Evolutionary conservation across 169 alveolate genomes (phyloP).

Genomic region (Sarcocystis neurona): DNA sequence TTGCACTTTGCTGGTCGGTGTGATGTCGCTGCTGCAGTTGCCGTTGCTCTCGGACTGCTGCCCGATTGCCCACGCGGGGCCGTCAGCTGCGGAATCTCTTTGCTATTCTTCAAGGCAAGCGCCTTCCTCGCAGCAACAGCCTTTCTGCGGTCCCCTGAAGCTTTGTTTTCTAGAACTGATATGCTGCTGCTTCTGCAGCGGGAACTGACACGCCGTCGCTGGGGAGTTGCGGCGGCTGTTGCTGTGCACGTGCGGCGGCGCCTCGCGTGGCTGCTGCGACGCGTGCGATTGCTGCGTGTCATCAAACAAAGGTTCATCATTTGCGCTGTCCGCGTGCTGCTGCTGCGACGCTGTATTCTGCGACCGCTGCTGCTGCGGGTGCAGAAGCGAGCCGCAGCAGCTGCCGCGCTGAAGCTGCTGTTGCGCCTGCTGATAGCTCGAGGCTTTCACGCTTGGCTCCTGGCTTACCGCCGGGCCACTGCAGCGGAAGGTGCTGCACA

Average conservation of each 20-base stretch:
- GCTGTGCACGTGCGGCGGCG: slow-evolving; percentile 13
- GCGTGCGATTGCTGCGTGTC: slow-evolving; percentile 20
- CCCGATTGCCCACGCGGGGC: slow-evolving; percentile 35
- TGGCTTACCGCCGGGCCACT: neutral
- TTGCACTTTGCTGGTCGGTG: too few relatives aligned
- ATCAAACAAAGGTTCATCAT: slow-evolving; percentile 15
- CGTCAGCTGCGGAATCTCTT: slow-evolving; percentile 38
- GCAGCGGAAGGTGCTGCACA: neutral
- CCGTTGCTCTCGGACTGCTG: slow-evolving; percentile 35
- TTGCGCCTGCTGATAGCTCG: neutral
- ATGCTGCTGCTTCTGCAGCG: neutral
- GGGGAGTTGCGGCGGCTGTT: slow-evolving; percentile 40
- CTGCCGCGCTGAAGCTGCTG: slow-evolving; percentile 4
- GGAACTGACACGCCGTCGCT: slow-evolving; percentile 28
- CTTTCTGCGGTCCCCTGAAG: slow-evolving; percentile 18
- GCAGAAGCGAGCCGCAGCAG: neutral
- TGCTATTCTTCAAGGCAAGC: slow-evolving; percentile 41
- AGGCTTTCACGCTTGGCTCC: slow-evolving; percentile 14
- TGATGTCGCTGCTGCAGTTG: slow-evolving; percentile 3
- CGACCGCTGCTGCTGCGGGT: slow-evolving; percentile 23
- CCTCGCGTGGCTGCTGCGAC: slow-evolving; percentile 38
- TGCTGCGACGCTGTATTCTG: slow-evolving; percentile 21
- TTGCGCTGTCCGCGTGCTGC: slow-evolving; percentile 27
- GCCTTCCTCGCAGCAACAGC: slow-evolving; percentile 34
- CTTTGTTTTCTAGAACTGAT: slow-evolving; percentile 9